These are phyloP conservation scores for Eucalyptus guilfoylei DNA, from an alignment of 345 rosid species.

Conservation along the genomic window DNA sequence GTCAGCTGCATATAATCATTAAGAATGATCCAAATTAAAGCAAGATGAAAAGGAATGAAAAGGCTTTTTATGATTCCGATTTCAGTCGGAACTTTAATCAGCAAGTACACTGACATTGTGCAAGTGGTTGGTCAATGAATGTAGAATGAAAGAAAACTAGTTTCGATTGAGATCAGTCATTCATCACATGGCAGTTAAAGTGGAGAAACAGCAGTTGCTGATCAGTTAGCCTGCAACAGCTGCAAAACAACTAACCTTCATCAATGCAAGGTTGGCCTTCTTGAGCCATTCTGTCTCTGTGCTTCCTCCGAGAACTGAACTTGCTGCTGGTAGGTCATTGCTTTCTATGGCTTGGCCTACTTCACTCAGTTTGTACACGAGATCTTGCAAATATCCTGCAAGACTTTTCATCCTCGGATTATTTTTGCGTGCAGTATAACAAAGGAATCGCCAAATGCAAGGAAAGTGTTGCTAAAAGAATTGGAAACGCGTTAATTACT, in stretches of 20 bases:
- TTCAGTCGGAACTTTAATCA: neutral
- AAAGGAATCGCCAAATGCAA: neutral
- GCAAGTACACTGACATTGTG: neutral
- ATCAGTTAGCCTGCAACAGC: neutral
- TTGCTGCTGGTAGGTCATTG: slow-evolving; percentile 57
- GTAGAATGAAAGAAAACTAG: neutral
- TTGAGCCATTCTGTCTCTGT: slow-evolving; percentile 62
- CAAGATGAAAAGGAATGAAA: neutral
- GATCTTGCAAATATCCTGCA: slow-evolving; percentile 82
- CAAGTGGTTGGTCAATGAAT: neutral
- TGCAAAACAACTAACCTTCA: slow-evolving; percentile 35
- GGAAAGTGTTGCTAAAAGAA: neutral
- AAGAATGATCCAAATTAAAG: neutral
- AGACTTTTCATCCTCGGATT: neutral
- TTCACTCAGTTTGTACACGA: slow-evolving; percentile 83
- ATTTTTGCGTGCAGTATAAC: neutral
- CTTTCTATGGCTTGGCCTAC: slow-evolving; percentile 87
- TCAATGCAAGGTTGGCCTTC: slow-evolving; percentile 57
- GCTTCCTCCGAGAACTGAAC: slow-evolving; percentile 65
- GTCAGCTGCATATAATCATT: slow-evolving; percentile 42
- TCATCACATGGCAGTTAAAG: neutral
- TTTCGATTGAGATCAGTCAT: neutral
- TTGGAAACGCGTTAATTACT: neutral
- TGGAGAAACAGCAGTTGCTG: neutral
- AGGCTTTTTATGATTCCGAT: neutral